Percentiles rank a stretch among this genome's conserved stretches.
These are phyloP conservation scores for Beauveria sp. DNA, from an alignment of 2,329 filamentous ascomycete species.

Conservation along the genomic window DNA sequence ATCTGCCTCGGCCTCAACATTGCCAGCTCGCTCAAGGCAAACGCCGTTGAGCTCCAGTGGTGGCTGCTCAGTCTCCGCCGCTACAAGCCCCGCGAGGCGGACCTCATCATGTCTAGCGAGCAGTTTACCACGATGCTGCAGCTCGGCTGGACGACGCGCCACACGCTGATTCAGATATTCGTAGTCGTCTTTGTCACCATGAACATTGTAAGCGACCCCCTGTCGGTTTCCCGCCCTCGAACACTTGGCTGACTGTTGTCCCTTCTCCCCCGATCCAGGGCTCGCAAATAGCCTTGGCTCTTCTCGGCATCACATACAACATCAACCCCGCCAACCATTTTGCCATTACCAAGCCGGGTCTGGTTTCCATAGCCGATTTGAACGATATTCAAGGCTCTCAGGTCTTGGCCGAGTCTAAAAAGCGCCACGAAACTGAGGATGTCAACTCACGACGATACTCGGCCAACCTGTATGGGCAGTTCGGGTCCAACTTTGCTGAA, in stretches of 20 bases:
- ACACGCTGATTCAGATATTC: slow-evolving; percentile 15
- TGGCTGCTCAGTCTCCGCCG: slow-evolving; percentile 32
- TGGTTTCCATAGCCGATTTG: slow-evolving; percentile 31
- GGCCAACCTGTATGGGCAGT: slow-evolving; percentile 26
- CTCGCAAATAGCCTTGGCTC: slow-evolving; percentile 35
- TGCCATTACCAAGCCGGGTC: slow-evolving; percentile 25
- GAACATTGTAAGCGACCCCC: slow-evolving; percentile 16
- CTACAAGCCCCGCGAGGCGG: slow-evolving; percentile 28
- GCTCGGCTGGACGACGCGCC: slow-evolving; percentile 15
- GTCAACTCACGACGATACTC: slow-evolving; percentile 12
- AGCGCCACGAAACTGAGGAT: slow-evolving; percentile 15
- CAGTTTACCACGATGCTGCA: slow-evolving; percentile 18
- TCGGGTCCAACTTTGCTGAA: slow-evolving; percentile 25
- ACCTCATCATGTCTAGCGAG: slow-evolving; percentile 18
- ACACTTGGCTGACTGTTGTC: neutral
- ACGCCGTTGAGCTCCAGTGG: slow-evolving; percentile 38
- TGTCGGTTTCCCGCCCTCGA: no score
- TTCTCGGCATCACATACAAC: slow-evolving; percentile 34
- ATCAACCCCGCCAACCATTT: slow-evolving; percentile 29
- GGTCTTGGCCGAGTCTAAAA: slow-evolving; percentile 31
- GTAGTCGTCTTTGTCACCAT: slow-evolving; percentile 17
- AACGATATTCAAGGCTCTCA: slow-evolving; percentile 25
- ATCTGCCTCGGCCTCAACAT: slow-evolving; percentile 36
- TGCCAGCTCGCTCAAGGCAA: slow-evolving; percentile 33
- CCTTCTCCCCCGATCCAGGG: slow-evolving; percentile 19